Evolutionary conservation across 2,329 filamentous ascomycete genomes (phyloP).

Genomic region (Xylariaceae sp.): DNA sequence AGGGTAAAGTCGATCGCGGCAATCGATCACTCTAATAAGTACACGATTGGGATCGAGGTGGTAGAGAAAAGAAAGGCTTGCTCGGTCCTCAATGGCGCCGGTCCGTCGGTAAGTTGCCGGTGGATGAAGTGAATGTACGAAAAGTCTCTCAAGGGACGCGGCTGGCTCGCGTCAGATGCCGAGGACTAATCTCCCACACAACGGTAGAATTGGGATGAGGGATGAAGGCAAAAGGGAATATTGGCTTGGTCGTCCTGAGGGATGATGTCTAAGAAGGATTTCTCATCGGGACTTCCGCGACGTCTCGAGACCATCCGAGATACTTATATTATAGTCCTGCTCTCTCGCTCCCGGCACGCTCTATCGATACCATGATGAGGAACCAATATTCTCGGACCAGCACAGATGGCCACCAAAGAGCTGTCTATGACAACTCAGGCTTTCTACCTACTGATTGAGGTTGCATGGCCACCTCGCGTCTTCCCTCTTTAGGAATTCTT

Average conservation of each 20-base stretch:
- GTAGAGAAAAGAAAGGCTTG: not conserved
- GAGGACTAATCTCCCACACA: not conserved
- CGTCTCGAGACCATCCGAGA: slow-evolving; percentile 13
- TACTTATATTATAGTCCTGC: slow-evolving; percentile 24
- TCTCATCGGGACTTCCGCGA: not conserved
- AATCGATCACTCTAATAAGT: slow-evolving; percentile 7
- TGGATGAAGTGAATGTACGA: not conserved
- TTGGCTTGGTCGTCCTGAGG: slow-evolving; percentile 4
- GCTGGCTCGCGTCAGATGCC: slow-evolving; percentile 1
- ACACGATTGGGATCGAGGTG: slow-evolving; percentile 1
- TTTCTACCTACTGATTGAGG: slow-evolving; percentile 31
- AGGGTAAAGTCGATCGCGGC: slow-evolving; percentile 14
- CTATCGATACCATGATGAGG: slow-evolving; percentile 26
- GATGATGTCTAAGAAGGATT: not conserved
- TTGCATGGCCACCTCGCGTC: slow-evolving; percentile 33
- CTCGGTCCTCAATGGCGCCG: not conserved
- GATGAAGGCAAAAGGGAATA: not conserved
- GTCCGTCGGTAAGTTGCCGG: slow-evolving; percentile 6
- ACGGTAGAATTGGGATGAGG: not conserved
- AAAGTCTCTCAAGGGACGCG: not conserved
- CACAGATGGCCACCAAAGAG: slow-evolving; percentile 26
- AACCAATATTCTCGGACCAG: slow-evolving; percentile 27
- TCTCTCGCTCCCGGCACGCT: not conserved
- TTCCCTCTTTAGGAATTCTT: slow-evolving; percentile 28
- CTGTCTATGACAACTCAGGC: slow-evolving; percentile 31